Base-by-base conservation (phyloP, 2,329 filamentous ascomycete genomes). In the Aspergillus amoenus region DNA sequence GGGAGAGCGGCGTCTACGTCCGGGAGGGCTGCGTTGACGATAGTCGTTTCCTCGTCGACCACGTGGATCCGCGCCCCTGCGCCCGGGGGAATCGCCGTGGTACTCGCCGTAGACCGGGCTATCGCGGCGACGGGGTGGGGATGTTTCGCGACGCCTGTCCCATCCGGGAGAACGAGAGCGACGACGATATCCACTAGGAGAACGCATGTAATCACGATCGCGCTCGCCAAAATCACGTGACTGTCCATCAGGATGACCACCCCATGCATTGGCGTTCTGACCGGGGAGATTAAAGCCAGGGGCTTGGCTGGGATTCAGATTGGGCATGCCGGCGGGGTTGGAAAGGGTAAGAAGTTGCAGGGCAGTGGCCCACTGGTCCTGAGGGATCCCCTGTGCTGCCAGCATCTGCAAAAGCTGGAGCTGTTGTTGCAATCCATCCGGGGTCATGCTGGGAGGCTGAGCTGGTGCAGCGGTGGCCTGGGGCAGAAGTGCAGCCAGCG, bases 1-100 rank as follows among this genome's bases (percentile, higher is more conserved):
- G 56, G 86, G 81, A 68, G 88, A 88, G 63, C 83, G 83, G 58
- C 84, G 85, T 67, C 86, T 85, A 61, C 88, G 87, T 56, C 85
- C 84, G 55, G 85, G 81, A 45, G 93, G 92, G 68, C 90, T 96
- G 69, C 94, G 90, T 72, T 97, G 92, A 63, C 93, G 90, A 77
- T 96, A 97, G 40, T 92, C 79, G 64, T 76, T 76, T 55, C 78
- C 75, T 55, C 80, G 76, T 69, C 79, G 77, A 58, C 78, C 77
- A 62, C 79, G 78, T 43, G 82, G 81, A 61, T 86, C 84, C 57
- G 81, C 80, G 51, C 82, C 82, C 57, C 83, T 83, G 64, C 83
- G 81, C 56, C 83, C 83, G 37, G 86, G 84, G 17, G 86, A 88
- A 68, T 88, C 85, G 59, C 84, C 87, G 59, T 89, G 87, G 76